Base-by-base conservation (phyloP, 2,329 filamentous ascomycete species). In the Blastomyces parvus region DNA sequence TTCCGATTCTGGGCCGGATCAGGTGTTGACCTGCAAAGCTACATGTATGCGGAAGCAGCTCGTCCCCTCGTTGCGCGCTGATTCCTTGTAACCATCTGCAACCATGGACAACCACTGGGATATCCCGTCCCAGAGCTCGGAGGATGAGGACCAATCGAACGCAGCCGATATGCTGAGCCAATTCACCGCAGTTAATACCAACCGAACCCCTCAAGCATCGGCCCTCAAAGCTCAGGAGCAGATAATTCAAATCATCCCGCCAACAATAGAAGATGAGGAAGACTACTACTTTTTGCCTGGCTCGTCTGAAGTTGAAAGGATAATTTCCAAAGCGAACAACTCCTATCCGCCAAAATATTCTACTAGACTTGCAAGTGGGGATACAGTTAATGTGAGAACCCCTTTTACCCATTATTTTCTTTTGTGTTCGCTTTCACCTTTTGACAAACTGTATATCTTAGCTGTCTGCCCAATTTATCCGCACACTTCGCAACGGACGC, bases 211-310 rank as follows among this genome's bases (percentile, higher is more conserved):
- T 27, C 22, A 60, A 33, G 3, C 30, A 33, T 30, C 40, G 13
- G 59, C 53, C 3, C 63, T 42, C 30, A 61, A 64, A 52, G 40
- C 14, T 25, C 17, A 6, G 8, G 14, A 42, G 25, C 61, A 63
- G 14, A 25, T 46, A 19, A 38, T 63, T 38, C 52, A 59, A 13
- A 53, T 60, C 13, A 53, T 53, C 38, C 61, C 66, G 25, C 66
- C 69, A n/a, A 55, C 30, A 1, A 64, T 67, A n/a, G 66, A 67
- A 6, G 65, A 68, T 59, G 65, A 66, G 14, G 65, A 68, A 2
- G 65, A 67, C 25, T 68, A 63, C 36, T 7, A 57, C 14, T 59
- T 64, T 60, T 56, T 68, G 6, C 67, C 67, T 13, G 66, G 65
- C 44, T 56, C 66, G 61, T 62, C 59, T 2, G 56, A 59, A n/a